These are phyloP conservation scores for Phlebopus sp. DNA, from an alignment of 1,284 basidiomycete genomes.

Conservation along the genomic window DNA sequence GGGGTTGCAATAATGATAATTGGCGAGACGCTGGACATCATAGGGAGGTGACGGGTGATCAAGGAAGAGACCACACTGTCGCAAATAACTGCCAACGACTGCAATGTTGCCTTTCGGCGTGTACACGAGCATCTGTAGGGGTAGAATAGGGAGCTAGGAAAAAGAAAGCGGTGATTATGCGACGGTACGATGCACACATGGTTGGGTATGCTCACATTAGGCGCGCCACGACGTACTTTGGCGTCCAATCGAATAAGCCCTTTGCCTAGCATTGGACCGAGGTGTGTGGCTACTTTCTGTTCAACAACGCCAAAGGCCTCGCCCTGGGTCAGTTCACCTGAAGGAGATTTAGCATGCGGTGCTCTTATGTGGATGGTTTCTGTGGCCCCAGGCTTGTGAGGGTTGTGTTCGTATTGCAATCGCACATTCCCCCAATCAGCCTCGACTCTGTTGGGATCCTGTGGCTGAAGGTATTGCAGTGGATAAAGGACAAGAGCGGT, in stretches of 20 bases:
- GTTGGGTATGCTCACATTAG: constrained; percentile 47
- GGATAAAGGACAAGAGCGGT: constrained; percentile 87
- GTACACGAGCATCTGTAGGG: constrained; percentile 85
- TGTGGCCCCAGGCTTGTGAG: constrained; percentile 51
- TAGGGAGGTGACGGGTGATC: constrained; percentile 72
- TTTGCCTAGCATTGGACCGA: constrained; percentile 79
- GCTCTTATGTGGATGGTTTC: constrained; percentile 83
- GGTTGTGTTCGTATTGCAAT: constrained; percentile 67
- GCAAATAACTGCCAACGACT: constrained; percentile 76
- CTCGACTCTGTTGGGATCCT: constrained; percentile 41
- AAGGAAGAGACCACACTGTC: constrained; percentile 66
- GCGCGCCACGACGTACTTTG: constrained; percentile 61
- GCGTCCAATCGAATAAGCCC: constrained; percentile 85
- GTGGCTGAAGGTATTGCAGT: constrained; percentile 63
- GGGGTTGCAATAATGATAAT: constrained; percentile 81
- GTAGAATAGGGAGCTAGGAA: constrained; percentile 70
- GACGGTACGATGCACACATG: constrained; percentile 11
- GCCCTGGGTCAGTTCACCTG: constrained; percentile 51
- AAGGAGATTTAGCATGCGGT: constrained; percentile 48
- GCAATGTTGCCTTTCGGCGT: constrained; percentile 89
- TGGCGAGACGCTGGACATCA: constrained; percentile 57
- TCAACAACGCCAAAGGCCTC: constrained; percentile 86
- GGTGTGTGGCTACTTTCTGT: constrained; percentile 69
- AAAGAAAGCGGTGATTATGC: constrained; percentile 16
- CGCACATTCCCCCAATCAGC: constrained; percentile 77